Conservation (phyloP, 768 basidiomycete genomes). For the Hygrocybe punicea region DNA sequence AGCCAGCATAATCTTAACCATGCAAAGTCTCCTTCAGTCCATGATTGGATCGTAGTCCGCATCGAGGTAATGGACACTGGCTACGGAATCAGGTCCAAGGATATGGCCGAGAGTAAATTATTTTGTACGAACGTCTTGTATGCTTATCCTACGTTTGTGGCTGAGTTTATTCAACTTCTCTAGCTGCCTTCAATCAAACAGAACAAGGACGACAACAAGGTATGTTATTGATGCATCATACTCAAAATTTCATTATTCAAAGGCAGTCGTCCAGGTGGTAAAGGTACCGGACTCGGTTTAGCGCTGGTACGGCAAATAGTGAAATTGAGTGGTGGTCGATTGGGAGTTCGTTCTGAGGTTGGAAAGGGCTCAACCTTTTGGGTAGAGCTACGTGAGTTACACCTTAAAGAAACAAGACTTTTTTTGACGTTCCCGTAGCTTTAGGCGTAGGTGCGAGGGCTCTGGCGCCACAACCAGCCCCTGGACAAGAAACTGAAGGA, state of each 20-base stretch:
- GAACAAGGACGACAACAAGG: slow-evolving; percentile 72
- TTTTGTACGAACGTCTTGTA: slow-evolving; percentile 50
- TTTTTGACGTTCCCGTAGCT: slow-evolving; percentile 33
- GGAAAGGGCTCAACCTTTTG: slow-evolving; percentile 82
- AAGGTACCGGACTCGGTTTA: slow-evolving; percentile 70
- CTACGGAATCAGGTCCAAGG: slow-evolving; percentile 45
- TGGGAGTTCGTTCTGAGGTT: slow-evolving; percentile 63
- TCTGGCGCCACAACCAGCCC: slow-evolving; percentile 23
- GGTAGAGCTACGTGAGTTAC: slow-evolving; percentile 60
- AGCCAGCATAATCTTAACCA: slow-evolving; percentile 50
- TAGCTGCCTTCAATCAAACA: slow-evolving; percentile 75
- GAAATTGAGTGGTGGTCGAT: slow-evolving; percentile 66
- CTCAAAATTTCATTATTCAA: neutral
- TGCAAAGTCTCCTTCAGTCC: slow-evolving; percentile 34
- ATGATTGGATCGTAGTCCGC: slow-evolving; percentile 73
- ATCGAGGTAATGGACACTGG: slow-evolving; percentile 82
- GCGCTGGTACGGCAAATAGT: slow-evolving; percentile 79
- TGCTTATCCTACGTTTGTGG: neutral
- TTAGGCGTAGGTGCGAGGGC: slow-evolving; percentile 68
- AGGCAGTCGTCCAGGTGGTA: slow-evolving; percentile 43
- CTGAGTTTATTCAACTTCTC: neutral
- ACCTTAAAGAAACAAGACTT: neutral
- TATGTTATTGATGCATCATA: slow-evolving; percentile 7
- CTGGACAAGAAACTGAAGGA: slow-evolving; percentile 20
- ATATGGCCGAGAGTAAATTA: slow-evolving; percentile 67